Evolutionary conservation across 2,329 filamentous ascomycete genomes (phyloP).

Genomic region (Sclerotinia borealis): DNA sequence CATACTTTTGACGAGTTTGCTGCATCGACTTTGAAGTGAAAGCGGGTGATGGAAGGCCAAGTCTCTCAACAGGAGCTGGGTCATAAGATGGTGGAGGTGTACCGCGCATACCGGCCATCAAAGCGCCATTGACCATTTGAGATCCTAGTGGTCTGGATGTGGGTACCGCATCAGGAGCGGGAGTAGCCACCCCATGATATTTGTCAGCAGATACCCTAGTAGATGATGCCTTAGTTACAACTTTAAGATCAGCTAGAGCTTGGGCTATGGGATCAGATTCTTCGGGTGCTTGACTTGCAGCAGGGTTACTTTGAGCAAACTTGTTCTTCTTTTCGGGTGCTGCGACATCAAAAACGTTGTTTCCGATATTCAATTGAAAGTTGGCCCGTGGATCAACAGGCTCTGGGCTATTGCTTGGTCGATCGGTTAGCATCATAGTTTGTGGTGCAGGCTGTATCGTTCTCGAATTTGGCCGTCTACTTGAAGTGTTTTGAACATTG

Average conservation of each 20-base stretch:
- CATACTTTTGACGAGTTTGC: constrained; percentile 84
- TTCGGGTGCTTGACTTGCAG: constrained; percentile 43
- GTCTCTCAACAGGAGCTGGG: constrained; percentile 57
- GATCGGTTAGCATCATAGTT: constrained; percentile 33
- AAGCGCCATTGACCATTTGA: constrained; percentile 36
- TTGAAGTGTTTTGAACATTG: constrained; percentile 21
- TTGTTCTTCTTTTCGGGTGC: constrained; percentile 61
- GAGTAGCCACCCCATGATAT: constrained; percentile 88
- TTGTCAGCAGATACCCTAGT: constrained; percentile 89
- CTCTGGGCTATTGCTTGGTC: constrained; percentile 63
- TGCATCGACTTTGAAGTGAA: constrained; percentile 95
- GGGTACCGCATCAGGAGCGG: constrained; percentile 49
- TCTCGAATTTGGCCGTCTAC: constrained; percentile 38
- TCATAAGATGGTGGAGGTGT: constrained; percentile 88
- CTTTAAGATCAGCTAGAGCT: constrained; percentile 88
- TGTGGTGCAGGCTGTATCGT: constrained; percentile 17
- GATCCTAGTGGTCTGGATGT: constrained; percentile 39
- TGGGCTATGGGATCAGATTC: constrained; percentile 84
- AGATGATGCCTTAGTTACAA: constrained; percentile 72
- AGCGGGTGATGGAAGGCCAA: constrained; percentile 85
- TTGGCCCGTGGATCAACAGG: constrained; percentile 88
- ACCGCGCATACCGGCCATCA: constrained; percentile 56
- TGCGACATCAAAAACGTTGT: constrained; percentile 92
- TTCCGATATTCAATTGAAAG: constrained; percentile 87
- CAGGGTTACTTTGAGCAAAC: constrained; percentile 30